Evolutionary conservation across 139 green algal genomes (phyloP).

Genomic region (Asterochloris sp.): DNA sequence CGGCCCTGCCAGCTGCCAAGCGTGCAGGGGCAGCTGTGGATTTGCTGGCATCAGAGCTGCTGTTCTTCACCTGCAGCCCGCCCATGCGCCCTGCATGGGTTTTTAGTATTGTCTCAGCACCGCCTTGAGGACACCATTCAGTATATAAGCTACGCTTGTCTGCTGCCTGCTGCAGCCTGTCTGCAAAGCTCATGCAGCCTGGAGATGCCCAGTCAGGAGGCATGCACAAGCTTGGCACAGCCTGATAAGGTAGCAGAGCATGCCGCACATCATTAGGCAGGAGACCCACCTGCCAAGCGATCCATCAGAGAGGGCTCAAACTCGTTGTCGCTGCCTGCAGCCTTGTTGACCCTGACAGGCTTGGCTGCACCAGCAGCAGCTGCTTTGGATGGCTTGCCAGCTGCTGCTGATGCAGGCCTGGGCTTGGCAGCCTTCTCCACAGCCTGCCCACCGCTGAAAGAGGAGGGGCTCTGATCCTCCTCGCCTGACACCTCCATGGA

Average conservation of each 20-base stretch:
- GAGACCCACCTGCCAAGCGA: too few relatives aligned
- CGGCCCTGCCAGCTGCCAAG: not conserved
- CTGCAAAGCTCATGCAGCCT: not conserved
- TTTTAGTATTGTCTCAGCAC: not conserved
- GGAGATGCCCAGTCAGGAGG: not conserved
- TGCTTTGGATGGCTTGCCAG: too few relatives aligned
- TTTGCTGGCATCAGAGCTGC: not conserved
- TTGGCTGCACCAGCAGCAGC: too few relatives aligned
- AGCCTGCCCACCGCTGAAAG: too few relatives aligned
- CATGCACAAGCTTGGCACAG: not conserved
- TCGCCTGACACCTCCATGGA: not conserved
- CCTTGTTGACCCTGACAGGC: too few relatives aligned
- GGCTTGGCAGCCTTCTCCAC: too few relatives aligned
- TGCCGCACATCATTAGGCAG: too few relatives aligned
- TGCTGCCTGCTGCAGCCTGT: not conserved
- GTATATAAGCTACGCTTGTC: too few relatives aligned
- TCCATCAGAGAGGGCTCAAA: too few relatives aligned
- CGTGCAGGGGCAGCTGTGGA: not conserved
- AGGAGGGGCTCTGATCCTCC: not conserved
- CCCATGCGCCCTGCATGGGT: conserved; percentile 33
- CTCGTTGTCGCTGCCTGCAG: too few relatives aligned
- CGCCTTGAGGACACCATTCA: too few relatives aligned
- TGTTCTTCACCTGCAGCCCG: conserved; percentile 18
- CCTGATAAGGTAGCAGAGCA: not conserved
- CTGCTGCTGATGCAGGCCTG: too few relatives aligned